These are phyloP conservation scores for Diplodia scrobiculata DNA, from an alignment of 2,329 filamentous ascomycete species.

Conservation along the genomic window DNA sequence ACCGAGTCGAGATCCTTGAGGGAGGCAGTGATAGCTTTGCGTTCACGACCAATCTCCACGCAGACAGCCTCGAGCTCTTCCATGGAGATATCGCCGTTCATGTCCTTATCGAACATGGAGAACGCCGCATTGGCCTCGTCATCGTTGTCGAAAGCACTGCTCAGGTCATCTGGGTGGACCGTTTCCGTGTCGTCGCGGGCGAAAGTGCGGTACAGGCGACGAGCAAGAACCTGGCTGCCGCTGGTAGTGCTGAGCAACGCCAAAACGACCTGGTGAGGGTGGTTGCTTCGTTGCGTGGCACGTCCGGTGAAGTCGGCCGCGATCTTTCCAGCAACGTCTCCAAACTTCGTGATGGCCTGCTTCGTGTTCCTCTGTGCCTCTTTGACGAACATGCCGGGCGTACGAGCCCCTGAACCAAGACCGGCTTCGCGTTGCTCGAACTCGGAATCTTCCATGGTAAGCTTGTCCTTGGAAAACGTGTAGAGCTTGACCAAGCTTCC, in stretches of 20 bases:
- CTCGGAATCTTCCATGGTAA: slow-evolving; percentile 73
- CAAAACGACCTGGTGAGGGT: slow-evolving; percentile 81
- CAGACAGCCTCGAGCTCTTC: slow-evolving; percentile 91
- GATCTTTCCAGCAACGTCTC: slow-evolving; percentile 80
- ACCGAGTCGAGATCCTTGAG: slow-evolving; percentile 94
- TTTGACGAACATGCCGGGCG: slow-evolving; percentile 71
- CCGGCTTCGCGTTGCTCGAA: slow-evolving; percentile 62
- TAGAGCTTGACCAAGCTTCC: slow-evolving; percentile 66
- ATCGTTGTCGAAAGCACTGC: slow-evolving; percentile 73
- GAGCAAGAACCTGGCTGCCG: slow-evolving; percentile 80
- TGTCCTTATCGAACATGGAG: slow-evolving; percentile 89
- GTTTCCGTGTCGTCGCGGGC: slow-evolving; percentile 73
- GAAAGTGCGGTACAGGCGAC: slow-evolving; percentile 85
- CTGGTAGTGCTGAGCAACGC: slow-evolving; percentile 71
- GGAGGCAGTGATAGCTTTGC: slow-evolving; percentile 92
- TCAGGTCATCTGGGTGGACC: slow-evolving; percentile 75
- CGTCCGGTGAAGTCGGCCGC: slow-evolving; percentile 90
- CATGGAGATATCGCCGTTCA: slow-evolving; percentile 95
- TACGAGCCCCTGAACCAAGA: slow-evolving; percentile 64
- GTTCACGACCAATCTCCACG: slow-evolving; percentile 90
- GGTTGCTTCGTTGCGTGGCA: slow-evolving; percentile 65
- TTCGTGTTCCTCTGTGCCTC: slow-evolving; percentile 72
- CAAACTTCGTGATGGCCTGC: slow-evolving; percentile 75
- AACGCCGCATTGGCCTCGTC: slow-evolving; percentile 91
- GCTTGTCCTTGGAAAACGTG: slow-evolving; percentile 64